Conservation (phyloP, 495 filamentous ascomycete species). For the Friedmanniomyces endolithicus region DNA sequence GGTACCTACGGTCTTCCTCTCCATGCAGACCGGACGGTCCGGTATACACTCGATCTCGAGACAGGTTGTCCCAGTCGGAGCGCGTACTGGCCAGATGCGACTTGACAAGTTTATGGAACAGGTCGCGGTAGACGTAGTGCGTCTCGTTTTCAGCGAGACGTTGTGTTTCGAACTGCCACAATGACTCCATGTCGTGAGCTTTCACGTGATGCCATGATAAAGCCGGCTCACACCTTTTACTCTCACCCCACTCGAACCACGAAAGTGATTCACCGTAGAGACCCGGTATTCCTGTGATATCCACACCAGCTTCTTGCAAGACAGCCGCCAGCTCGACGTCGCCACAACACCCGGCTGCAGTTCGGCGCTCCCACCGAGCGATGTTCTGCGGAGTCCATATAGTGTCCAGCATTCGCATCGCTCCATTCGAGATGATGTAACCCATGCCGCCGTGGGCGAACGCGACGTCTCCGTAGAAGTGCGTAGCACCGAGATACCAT, state of each 20-base stretch:
- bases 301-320: conserved; percentile 1
- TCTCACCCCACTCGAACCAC: background rate
- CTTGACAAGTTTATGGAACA: conserved; percentile 1
- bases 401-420: conserved; percentile 25
- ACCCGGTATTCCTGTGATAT: background rate
- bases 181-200: conserved; percentile 3
- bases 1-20: background rate
- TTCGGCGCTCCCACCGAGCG: background rate
- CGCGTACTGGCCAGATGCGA: background rate
- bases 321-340: background rate
- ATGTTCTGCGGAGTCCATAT: background rate
- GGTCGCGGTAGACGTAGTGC: conserved; percentile 6
- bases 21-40: background rate
- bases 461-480: conserved; percentile 26
- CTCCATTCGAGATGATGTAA: conserved; percentile 37
- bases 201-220: conserved; percentile 5
- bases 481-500: conserved; percentile 41
- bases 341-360: background rate
- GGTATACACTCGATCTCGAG: background rate
- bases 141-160: background rate
- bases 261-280: background rate
- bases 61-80: background rate
- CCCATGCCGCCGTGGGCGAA: conserved; percentile 47
- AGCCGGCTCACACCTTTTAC: conserved; percentile 2
- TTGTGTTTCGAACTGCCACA: conserved; percentile 3